Conservation (phyloP, 106 monocot species). For the Dactylorhiza incarnata region DNA sequence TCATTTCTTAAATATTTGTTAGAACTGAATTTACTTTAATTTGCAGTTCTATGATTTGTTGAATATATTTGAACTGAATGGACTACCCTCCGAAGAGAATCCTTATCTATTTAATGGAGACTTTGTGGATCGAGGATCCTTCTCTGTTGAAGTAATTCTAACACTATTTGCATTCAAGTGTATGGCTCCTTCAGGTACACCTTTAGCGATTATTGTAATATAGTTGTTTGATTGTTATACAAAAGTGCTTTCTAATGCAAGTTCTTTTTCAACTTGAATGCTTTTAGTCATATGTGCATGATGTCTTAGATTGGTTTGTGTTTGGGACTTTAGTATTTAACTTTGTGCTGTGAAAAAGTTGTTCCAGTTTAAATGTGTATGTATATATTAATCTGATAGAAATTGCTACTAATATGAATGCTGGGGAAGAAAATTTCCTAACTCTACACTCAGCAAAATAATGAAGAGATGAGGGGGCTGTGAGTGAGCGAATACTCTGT, state of each 20-base stretch:
- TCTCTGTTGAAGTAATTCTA: constrained; percentile 95
- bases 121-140: constrained; percentile 96
- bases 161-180: constrained; percentile 96
- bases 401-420: neutral
- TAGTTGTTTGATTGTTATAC: neutral
- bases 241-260: neutral
- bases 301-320: neutral
- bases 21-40: constrained; percentile 10
- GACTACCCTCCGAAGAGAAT: constrained; percentile 92
- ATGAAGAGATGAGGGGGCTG: no score
- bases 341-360: no score
- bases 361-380: no score
- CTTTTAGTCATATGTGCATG: neutral
- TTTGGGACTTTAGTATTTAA: neutral
- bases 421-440: neutral
- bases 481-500: no score
- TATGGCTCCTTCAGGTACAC: constrained; percentile 80
- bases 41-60: constrained; percentile 91
- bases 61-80: constrained; percentile 95
- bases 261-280: neutral
- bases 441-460: no score
- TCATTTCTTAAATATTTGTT: neutral
- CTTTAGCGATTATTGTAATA: neutral
- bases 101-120: constrained; percentile 99
- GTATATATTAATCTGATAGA: neutral